Evolutionary conservation across 2,329 filamentous ascomycete species (phyloP).

Genomic region (Nemania diffusa): DNA sequence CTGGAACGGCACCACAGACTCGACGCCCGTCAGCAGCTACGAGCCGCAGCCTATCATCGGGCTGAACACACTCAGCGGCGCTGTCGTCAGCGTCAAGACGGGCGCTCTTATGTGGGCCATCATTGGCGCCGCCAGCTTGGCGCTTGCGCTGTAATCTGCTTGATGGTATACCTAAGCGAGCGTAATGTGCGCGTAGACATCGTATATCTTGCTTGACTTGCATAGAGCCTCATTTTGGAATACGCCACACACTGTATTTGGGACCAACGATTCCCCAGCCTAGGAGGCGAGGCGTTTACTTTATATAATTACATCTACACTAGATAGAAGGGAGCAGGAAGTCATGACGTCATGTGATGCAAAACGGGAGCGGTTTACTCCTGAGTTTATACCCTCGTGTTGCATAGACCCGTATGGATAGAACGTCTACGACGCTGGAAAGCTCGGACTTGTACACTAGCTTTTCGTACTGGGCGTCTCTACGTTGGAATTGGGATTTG

Average conservation of each 20-base stretch:
- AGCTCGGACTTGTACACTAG: neutral
- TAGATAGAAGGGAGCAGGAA: too few species aligned
- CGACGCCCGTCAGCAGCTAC: constrained; percentile 50
- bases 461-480: too few species aligned
- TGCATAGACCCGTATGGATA: neutral
- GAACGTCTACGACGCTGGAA: neutral
- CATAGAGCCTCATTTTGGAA: neutral
- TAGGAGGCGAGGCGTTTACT: neutral
- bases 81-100: neutral
- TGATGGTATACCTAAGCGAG: neutral
- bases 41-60: constrained; percentile 51
- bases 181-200: neutral
- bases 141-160: constrained; percentile 20
- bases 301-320: too few species aligned
- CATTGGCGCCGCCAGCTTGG: constrained; percentile 11
- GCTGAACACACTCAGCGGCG: constrained; percentile 29
- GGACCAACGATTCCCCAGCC: too few species aligned
- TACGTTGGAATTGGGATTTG: neutral
- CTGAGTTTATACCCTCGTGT: neutral
- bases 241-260: neutral
- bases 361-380: neutral
- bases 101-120: constrained; percentile 15
- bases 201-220: neutral
- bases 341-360: neutral
- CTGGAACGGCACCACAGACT: constrained; percentile 81